phyloP scores from a whole-genome alignment of 1,139 yeast genomes.

The Candida glucosophila region DNA sequence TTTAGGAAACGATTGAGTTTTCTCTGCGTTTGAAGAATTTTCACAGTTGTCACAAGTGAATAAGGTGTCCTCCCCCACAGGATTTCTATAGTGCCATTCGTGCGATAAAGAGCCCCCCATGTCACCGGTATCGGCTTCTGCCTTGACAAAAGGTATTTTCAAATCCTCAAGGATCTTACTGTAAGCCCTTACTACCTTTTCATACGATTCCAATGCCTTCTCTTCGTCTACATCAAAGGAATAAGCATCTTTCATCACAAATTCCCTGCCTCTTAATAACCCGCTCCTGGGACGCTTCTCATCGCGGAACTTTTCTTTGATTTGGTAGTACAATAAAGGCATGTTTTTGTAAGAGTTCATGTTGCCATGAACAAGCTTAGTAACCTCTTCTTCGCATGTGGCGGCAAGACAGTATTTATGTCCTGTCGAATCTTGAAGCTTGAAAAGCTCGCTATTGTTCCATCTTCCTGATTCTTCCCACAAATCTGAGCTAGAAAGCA shows the following conservation, averaged over 20 bases:
- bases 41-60: conserved; percentile 59
- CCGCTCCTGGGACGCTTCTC: conserved; percentile 92
- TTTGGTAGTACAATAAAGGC: conserved; percentile 73
- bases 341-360: conserved; percentile 56
- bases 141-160: conserved; percentile 65
- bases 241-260: conserved; percentile 91
- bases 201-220: conserved; percentile 58
- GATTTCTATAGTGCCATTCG: conserved; percentile 78
- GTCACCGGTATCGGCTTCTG: conserved; percentile 87
- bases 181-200: conserved; percentile 56
- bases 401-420: conserved; percentile 66
- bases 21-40: conserved; percentile 66
- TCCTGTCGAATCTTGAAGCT: conserved; percentile 41
- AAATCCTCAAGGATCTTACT: conserved; percentile 55
- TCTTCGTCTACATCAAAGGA: conserved; percentile 59
- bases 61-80: conserved; percentile 74
- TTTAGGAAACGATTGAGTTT: conserved; percentile 45
- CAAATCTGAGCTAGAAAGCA: conserved; percentile 49
- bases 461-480: conserved; percentile 81
- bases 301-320: conserved; percentile 75
- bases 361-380: conserved; percentile 50
- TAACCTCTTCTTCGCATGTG: conserved; percentile 92
- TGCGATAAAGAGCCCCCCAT: conserved; percentile 89
- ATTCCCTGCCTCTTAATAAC: conserved; percentile 78
- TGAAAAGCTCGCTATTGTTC: conserved; percentile 54